Percentiles rank a stretch among this genome's conserved stretches.
These are phyloP conservation scores for Mytilinidion resinicola DNA, from an alignment of 495 filamentous ascomycete species.

Conservation along the genomic window DNA sequence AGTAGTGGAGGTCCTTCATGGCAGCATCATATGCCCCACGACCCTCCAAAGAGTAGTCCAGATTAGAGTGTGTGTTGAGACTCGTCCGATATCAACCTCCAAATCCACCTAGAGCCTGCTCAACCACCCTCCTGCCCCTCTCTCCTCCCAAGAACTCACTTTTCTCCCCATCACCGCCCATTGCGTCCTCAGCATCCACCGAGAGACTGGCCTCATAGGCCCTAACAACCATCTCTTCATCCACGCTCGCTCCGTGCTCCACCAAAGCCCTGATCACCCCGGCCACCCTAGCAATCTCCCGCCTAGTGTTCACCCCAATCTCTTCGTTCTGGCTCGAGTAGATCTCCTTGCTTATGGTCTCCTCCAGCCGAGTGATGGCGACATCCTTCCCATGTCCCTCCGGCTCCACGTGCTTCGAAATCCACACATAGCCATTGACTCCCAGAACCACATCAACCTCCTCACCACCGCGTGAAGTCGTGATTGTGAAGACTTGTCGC, in stretches of 20 bases:
- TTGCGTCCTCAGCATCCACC: slow-evolving; percentile 52
- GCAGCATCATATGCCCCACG: too few relatives aligned
- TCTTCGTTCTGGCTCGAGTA: slow-evolving; percentile 90
- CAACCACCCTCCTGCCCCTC: slow-evolving; percentile 1
- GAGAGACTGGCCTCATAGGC: slow-evolving; percentile 76
- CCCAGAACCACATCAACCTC: slow-evolving; percentile 82
- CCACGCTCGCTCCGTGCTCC: slow-evolving; percentile 73
- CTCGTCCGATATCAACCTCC: not conserved
- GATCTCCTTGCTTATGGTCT: slow-evolving; percentile 62
- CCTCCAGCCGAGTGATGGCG: slow-evolving; percentile 75
- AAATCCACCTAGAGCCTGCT: not conserved
- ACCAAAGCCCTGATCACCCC: slow-evolving; percentile 76
- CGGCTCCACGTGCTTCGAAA: slow-evolving; percentile 64
- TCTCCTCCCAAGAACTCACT: not conserved
- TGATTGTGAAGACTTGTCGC: slow-evolving; percentile 80
- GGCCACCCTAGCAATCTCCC: slow-evolving; percentile 77
- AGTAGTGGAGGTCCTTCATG: too few relatives aligned
- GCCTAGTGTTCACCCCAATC: slow-evolving; percentile 65
- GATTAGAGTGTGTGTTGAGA: too few relatives aligned
- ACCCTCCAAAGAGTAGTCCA: too few relatives aligned
- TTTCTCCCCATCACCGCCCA: not conserved
- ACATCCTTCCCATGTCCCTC: slow-evolving; percentile 49
- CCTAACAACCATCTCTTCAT: slow-evolving; percentile 81
- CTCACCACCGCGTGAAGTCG: slow-evolving; percentile 59
- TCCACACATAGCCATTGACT: slow-evolving; percentile 95